A percentile compares a stretch with the other conserved stretches of the same genome.
phyloP scores from a whole-genome alignment of 192 early-diverging fungal genomes.

The Haplosporangium gracile region DNA sequence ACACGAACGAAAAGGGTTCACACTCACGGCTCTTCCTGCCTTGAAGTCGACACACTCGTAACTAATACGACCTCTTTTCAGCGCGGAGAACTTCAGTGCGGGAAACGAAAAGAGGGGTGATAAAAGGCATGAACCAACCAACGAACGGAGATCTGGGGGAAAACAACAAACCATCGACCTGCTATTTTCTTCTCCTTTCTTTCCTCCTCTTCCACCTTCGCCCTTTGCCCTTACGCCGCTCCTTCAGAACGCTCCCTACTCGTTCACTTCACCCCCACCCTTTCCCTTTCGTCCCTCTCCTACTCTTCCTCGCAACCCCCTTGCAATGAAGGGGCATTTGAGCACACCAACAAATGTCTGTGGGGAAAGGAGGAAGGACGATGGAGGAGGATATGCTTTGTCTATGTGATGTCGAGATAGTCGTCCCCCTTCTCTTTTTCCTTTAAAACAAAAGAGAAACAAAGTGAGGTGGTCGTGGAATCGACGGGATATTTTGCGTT shows the following conservation, averaged over 20 bases:
- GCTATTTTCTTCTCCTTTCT: background rate
- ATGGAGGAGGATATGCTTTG: background rate
- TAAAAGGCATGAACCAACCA: background rate
- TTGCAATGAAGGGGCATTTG: background rate
- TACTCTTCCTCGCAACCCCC: slow-evolving; percentile 9
- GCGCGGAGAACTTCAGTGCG: background rate
- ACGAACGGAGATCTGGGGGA: background rate
- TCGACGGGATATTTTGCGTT: background rate
- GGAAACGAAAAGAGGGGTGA: background rate
- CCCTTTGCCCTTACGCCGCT: background rate
- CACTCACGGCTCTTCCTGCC: no score
- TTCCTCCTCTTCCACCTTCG: background rate
- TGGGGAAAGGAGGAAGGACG: background rate
- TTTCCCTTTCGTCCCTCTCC: background rate
- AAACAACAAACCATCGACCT: background rate
- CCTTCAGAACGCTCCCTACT: background rate
- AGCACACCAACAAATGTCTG: background rate
- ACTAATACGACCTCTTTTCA: no score
- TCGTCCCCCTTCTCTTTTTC: background rate
- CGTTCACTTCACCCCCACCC: background rate
- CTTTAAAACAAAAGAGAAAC: background rate
- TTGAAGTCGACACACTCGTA: no score
- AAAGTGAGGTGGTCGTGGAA: background rate
- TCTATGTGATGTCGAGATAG: background rate
- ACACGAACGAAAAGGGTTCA: no score